Percentiles rank a stretch among this genome's conserved stretches.
Conservation (phyloP, 1,284 basidiomycete species). For the Malassezia caprae region DNA sequence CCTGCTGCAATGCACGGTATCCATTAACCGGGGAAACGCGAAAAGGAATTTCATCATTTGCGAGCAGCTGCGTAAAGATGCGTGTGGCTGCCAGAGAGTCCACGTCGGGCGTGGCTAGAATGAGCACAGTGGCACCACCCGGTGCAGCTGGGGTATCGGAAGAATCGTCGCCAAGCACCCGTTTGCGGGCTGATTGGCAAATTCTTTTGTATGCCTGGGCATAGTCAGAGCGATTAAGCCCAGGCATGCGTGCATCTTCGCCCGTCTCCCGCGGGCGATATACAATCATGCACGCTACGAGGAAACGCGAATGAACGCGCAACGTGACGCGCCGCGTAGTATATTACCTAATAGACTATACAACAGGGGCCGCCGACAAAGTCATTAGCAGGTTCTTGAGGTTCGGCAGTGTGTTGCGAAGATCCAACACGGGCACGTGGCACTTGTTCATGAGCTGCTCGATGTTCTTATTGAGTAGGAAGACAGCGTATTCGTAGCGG, state of each 20-base stretch:
- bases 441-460: slow-evolving; percentile 53
- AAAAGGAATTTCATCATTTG: slow-evolving; percentile 85
- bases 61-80: slow-evolving; percentile 79
- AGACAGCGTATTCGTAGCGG: slow-evolving; percentile 94
- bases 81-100: slow-evolving; percentile 79
- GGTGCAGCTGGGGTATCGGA: slow-evolving; percentile 20
- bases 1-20: slow-evolving; percentile 49
- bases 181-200: slow-evolving; percentile 14
- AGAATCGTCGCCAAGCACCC: slow-evolving; percentile 15
- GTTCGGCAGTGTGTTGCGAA: slow-evolving; percentile 91
- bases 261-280: slow-evolving; percentile 23
- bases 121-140: slow-evolving; percentile 54
- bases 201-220: slow-evolving; percentile 36
- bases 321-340: neutral
- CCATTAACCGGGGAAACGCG: slow-evolving; percentile 84
- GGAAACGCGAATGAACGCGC: neutral
- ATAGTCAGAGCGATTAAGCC: slow-evolving; percentile 21
- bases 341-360: neutral
- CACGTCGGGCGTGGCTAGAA: slow-evolving; percentile 77
- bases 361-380: slow-evolving; percentile 47
- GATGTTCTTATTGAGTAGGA: slow-evolving; percentile 91
- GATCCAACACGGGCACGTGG: slow-evolving; percentile 62
- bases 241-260: slow-evolving; percentile 13
- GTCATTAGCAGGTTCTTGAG: slow-evolving; percentile 85
- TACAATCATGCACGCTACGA: slow-evolving; percentile 18